Evolutionary conservation across 768 basidiomycete species (phyloP).

Genomic region (Lactarius evosmus): DNA sequence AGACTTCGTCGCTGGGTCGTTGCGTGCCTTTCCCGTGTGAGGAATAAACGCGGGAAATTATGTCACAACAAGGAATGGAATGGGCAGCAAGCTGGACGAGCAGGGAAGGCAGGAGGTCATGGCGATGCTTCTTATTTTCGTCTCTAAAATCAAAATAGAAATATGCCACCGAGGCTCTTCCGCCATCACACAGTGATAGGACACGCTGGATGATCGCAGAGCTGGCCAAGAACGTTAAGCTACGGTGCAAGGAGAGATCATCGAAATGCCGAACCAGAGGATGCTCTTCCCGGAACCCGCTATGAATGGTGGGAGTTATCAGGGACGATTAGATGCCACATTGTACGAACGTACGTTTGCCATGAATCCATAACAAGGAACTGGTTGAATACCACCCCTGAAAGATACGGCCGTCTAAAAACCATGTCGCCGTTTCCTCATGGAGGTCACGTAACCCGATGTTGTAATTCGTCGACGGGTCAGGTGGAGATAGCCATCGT

Average conservation of each 20-base stretch:
- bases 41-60: no score
- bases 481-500: not conserved
- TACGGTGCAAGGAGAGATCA: not conserved
- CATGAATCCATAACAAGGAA: not conserved
- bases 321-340: not conserved
- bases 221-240: not conserved
- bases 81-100: not conserved
- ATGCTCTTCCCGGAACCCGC: not conserved
- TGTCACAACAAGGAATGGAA: no score
- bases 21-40: no score
- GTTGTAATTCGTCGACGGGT: not conserved
- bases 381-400: not conserved
- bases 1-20: no score
- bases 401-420: not conserved
- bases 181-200: not conserved
- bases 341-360: not conserved
- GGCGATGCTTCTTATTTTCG: not conserved
- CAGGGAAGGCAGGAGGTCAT: not conserved
- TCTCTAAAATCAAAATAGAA: not conserved
- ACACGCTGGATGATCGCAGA: not conserved
- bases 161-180: not conserved
- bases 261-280: not conserved
- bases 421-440: not conserved
- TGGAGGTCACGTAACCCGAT: not conserved
- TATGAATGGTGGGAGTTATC: not conserved